phyloP scores from a whole-genome alignment of 2,329 filamentous ascomycete species.

The Rutstroemia sp. region DNA sequence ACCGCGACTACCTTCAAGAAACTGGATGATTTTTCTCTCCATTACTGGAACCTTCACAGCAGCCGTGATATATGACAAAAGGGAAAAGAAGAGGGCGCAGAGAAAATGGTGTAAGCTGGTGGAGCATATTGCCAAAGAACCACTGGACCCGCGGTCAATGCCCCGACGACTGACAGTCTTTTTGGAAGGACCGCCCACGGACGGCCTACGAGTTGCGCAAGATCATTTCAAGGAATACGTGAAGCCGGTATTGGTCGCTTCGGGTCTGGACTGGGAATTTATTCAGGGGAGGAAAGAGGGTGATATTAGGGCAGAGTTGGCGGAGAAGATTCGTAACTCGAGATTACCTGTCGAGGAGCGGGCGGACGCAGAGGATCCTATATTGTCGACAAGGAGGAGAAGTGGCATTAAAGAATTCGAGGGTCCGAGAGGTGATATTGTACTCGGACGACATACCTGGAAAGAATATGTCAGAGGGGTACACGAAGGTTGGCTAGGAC shows the following conservation, averaged over 20 bases:
- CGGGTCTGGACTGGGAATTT: constrained; percentile 92
- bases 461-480: constrained; percentile 92
- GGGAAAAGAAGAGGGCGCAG: constrained; percentile 78
- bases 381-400: constrained; percentile 56
- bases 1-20: constrained; percentile 81
- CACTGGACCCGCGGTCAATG: constrained; percentile 62
- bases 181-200: constrained; percentile 77
- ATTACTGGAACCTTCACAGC: constrained; percentile 70
- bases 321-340: constrained; percentile 74
- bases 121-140: constrained; percentile 72
- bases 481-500: constrained; percentile 94
- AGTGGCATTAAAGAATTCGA: constrained; percentile 64
- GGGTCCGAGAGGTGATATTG: constrained; percentile 73
- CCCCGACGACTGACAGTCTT: constrained; percentile 82
- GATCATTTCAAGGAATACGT: constrained; percentile 96
- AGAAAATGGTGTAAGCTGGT: constrained; percentile 83
- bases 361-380: constrained; percentile 44
- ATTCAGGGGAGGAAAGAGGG: constrained; percentile 87
- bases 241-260: constrained; percentile 84
- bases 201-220: constrained; percentile 75
- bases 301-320: constrained; percentile 81
- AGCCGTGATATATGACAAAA: constrained; percentile 84
- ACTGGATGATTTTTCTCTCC: constrained; percentile 94
- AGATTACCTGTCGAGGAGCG: constrained; percentile 38
- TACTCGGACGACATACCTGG: constrained; percentile 89